Conservation (phyloP, 768 basidiomycete species). For the Boletus rex-veris region DNA sequence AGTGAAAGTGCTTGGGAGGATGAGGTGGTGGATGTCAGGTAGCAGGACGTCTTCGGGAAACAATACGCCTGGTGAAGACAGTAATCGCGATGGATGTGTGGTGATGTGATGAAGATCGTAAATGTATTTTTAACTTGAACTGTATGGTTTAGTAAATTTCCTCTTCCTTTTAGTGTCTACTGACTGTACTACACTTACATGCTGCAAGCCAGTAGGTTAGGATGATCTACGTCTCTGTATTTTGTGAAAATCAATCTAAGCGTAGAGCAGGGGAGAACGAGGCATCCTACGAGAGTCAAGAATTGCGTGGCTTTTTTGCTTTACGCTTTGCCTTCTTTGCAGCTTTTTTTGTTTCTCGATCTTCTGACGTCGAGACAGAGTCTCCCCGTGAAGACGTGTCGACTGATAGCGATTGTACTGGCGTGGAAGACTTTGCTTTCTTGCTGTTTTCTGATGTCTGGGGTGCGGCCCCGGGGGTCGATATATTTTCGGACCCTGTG, state of each 20-base stretch:
- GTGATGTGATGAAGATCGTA: slow-evolving; percentile 49
- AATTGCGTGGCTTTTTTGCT: slow-evolving; percentile 21
- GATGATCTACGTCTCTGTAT: slow-evolving; percentile 14
- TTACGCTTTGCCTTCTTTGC: slow-evolving; percentile 37
- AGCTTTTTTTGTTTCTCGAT: slow-evolving; percentile 21
- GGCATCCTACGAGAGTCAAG: slow-evolving; percentile 10
- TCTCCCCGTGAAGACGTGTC: slow-evolving; percentile 18
- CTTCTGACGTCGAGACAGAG: slow-evolving; percentile 22
- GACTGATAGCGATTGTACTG: not conserved
- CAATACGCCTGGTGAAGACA: slow-evolving; percentile 45
- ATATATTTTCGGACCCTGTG: slow-evolving; percentile 32
- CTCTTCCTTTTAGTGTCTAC: slow-evolving; percentile 11
- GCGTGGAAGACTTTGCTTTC: slow-evolving; percentile 1
- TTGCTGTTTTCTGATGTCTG: slow-evolving; percentile 6
- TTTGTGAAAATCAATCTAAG: slow-evolving; percentile 15
- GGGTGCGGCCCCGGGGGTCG: not conserved
- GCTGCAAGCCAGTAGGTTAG: slow-evolving; percentile 9
- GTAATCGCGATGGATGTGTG: slow-evolving; percentile 59
- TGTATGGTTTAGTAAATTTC: slow-evolving; percentile 27
- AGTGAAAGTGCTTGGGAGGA: slow-evolving; percentile 20
- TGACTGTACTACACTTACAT: slow-evolving; percentile 15
- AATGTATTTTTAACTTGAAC: slow-evolving; percentile 25
- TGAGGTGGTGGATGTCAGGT: slow-evolving; percentile 41
- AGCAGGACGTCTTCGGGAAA: slow-evolving; percentile 47
- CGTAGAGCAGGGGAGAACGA: not conserved